Base-by-base conservation (phyloP, 768 basidiomycete species). In the Mycena vitilis region DNA sequence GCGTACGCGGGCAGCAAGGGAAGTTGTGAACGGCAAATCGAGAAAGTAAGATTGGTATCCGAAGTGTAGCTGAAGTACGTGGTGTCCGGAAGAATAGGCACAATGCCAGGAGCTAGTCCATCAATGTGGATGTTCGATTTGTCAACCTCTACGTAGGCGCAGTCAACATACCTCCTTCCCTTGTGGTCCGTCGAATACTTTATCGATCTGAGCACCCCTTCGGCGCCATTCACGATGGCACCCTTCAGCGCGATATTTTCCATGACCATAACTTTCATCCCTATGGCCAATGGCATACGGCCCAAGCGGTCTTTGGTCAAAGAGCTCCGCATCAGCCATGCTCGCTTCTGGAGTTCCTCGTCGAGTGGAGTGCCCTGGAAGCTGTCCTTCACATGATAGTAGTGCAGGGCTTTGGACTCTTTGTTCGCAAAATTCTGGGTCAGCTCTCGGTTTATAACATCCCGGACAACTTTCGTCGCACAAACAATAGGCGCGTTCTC, bases 251-350 rank as follows among this genome's bases (percentile, higher is more conserved):
- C 60, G 5, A 62, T 53, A 22, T 62, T 62, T 23, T 62, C 49
- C n/a, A 42, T 62, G 0, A 62, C 20, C 60, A 62, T 62, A 1
- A 62, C 60, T 13, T 52, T 62, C 60, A 62, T 62, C 0, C 60
- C 60, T 5, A 53, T 22, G 0, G 49, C 49, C 1, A 62, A n/a
- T 0, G 60, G 60, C 5, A 62, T 11, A 8, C n/a, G 13, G 15
- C 60, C 60, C 0, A 62, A 9, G 7, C 13, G 13, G 20, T 62
- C 60, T 15, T 53, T 53, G 1, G 60, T 62, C 0, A 34, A 1
- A 2, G 37, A 15, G 6, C 37, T 40, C 0, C 51, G 49, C 0
- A 62, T 22, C 22, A 40, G 7, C 60, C 60, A 62, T 10, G 30
- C 30, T 0, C 60, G 36, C 22, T 5, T 15, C 22, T 62, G 48